Evolutionary conservation across 2,329 filamentous ascomycete genomes (phyloP).

Genomic region (Sclerotinia sclerotiorum): DNA sequence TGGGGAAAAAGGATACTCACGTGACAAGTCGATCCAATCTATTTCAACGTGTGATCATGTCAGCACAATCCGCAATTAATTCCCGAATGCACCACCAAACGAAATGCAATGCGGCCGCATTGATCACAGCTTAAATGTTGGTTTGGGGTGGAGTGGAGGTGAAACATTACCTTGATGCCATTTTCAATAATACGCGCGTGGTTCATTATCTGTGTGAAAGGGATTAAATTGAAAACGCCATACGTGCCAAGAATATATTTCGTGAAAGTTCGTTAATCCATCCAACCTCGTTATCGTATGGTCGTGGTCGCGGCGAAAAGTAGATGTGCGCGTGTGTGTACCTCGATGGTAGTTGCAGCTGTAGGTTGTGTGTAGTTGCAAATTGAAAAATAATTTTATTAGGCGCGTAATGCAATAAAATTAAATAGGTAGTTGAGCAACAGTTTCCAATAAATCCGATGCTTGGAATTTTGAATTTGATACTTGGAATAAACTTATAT

Average conservation of each 20-base stretch:
- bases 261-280: constrained; percentile 11
- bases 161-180: constrained; percentile 42
- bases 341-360: background rate
- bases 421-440: background rate
- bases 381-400: background rate
- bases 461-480: background rate
- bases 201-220: constrained; percentile 34
- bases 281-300: constrained; percentile 8
- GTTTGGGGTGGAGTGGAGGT: constrained; percentile 7
- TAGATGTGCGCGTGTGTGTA: background rate
- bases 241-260: constrained; percentile 19
- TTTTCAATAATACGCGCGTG: constrained; percentile 32
- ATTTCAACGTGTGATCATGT: constrained; percentile 35
- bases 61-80: constrained; percentile 16
- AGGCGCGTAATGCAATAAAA: background rate
- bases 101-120: constrained; percentile 17
- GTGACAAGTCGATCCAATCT: constrained; percentile 85
- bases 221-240: constrained; percentile 25
- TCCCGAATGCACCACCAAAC: background rate
- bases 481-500: background rate
- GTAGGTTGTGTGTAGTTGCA: background rate
- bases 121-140: constrained; percentile 4
- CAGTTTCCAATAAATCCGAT: background rate
- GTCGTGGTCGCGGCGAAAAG: constrained; percentile 7
- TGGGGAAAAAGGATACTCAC: constrained; percentile 56